phyloP scores from a whole-genome alignment of 768 basidiomycete genomes.

The Jaapia argillacea region DNA sequence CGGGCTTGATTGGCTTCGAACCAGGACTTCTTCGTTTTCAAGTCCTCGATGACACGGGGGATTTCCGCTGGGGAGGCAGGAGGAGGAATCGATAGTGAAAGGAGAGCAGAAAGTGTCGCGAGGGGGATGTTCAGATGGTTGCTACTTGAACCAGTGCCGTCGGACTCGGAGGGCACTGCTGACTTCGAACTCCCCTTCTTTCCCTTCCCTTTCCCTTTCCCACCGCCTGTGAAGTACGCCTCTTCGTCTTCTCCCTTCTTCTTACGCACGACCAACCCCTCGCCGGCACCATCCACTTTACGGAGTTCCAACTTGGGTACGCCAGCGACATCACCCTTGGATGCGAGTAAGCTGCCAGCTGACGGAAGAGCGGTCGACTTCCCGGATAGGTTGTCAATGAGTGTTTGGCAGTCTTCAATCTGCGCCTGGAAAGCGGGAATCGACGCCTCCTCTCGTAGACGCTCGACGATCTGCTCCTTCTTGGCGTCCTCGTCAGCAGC shows the following conservation, averaged over 20 bases:
- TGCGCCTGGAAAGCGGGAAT: slow-evolving; percentile 84
- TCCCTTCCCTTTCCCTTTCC: slow-evolving; percentile 36
- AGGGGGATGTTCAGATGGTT: slow-evolving; percentile 68
- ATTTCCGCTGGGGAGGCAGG: slow-evolving; percentile 71
- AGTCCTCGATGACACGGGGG: slow-evolving; percentile 76
- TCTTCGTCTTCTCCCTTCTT: slow-evolving; percentile 91
- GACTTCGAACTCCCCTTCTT: slow-evolving; percentile 35
- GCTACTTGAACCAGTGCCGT: slow-evolving; percentile 23
- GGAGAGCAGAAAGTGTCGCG: slow-evolving; percentile 78
- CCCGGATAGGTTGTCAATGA: slow-evolving; percentile 77
- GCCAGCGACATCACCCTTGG: slow-evolving; percentile 38
- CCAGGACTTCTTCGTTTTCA: slow-evolving; percentile 93
- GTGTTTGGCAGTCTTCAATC: slow-evolving; percentile 93
- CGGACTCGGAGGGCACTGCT: slow-evolving; percentile 22
- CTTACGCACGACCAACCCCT: slow-evolving; percentile 69
- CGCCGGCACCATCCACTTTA: slow-evolving; percentile 63
- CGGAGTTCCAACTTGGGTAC: slow-evolving; percentile 79
- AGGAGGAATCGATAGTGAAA: slow-evolving; percentile 83
- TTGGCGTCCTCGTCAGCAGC: slow-evolving; percentile 71
- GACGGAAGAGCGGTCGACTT: slow-evolving; percentile 41
- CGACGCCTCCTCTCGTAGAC: slow-evolving; percentile 84
- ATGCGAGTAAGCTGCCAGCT: slow-evolving; percentile 26
- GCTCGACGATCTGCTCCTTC: slow-evolving; percentile 69
- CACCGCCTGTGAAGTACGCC: slow-evolving; percentile 58
- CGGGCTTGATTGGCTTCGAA: slow-evolving; percentile 86